Conservation (phyloP, 108 stramenopile species). For the Nannochloropsis oceanica region DNA sequence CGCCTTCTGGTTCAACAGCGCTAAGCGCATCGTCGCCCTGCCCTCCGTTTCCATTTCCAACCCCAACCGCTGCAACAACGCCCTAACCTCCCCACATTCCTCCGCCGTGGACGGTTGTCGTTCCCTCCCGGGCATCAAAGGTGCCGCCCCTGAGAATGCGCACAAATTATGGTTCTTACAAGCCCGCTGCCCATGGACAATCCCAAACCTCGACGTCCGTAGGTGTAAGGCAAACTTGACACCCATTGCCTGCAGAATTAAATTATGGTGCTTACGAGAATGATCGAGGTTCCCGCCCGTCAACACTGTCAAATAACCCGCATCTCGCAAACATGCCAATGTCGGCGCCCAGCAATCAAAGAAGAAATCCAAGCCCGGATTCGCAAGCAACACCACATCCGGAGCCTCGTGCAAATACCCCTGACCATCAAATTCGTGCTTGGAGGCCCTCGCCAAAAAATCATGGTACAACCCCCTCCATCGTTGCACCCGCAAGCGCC, state of each 20-base stretch:
- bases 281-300: neutral
- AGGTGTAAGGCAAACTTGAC: neutral
- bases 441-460: neutral
- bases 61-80: neutral
- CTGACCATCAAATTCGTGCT: neutral
- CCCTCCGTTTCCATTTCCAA: neutral
- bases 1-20: neutral
- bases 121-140: neutral
- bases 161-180: neutral
- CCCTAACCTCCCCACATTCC: neutral
- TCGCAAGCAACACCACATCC: neutral
- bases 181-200: neutral
- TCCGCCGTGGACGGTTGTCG: neutral
- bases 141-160: neutral
- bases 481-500: neutral
- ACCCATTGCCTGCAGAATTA: neutral
- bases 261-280: neutral
- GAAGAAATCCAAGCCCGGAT: neutral
- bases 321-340: neutral
- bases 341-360: neutral
- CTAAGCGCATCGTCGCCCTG: neutral
- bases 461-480: neutral
- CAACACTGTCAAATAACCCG: neutral
- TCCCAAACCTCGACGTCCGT: neutral
- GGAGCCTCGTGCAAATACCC: neutral